Evolutionary conservation across 108 stramenopile species (phyloP), one percentile per base, ranked within the genome.

Genomic region (Cyclostephanos invisitatus): DNA sequence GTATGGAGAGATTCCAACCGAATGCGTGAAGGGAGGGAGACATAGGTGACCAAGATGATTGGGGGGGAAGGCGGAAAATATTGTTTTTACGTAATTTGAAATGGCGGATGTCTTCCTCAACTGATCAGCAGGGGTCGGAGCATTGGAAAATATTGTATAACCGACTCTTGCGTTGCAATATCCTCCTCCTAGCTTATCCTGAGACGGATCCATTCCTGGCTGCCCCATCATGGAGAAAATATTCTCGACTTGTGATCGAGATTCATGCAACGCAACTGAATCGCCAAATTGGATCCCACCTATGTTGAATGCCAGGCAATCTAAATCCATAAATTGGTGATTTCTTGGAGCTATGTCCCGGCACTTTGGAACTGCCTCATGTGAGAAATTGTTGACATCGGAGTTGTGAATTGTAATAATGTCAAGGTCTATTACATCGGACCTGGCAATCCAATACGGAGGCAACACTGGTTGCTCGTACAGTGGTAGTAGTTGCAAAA

Each of bases 391-490:
- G 20, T 49, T 20, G 20, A 67, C 47, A 35, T 79, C 78, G 38
- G 70, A 57, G 12, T 62, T 53, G 49, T 68, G 22, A 1, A 79
- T 47, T 25, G 36, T 22, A 62, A 79, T 10, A n/a, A 53, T 48
- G 51, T 72, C 71, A 14, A 79, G 37, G 15, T 68, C 66, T 7
- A 55, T 29, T 12, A 32, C 35, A 36, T 55, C 62, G 14, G 78
- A 68, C n/a, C 70, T 68, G 35, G 66, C 61, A 10, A 79, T 67
- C 78, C 78, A 79, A 68, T 79, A 79, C 0, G 78, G 78, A 25
- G 68, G 67, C 40, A 80, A 63, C 32, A 7, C 7, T 40, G 38
- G 42, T 48, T 61, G 65, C 47, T 62, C 67, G 37, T 72, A 27
- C 38, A 32, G 21, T 32, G 59, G 37, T 47, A 56, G 68, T 59